Conservation (phyloP, 78 protist genomes). For the Chrysochromulina parva region DNA sequence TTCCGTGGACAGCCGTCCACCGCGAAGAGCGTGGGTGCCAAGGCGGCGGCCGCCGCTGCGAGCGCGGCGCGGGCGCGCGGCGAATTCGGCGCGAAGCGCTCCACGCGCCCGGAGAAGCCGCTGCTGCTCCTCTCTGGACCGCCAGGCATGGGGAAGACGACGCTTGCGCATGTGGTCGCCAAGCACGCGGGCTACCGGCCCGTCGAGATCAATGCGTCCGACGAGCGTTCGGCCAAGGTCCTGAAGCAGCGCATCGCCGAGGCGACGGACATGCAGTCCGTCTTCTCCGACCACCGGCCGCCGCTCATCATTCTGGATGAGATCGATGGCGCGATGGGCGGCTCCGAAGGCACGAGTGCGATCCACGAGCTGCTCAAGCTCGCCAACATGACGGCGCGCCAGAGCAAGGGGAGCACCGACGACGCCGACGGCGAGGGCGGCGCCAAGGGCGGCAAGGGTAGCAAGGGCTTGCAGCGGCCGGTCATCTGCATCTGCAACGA, state of each 20-base stretch:
- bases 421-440: background rate
- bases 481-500: constrained; percentile 84
- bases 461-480: constrained; percentile 58
- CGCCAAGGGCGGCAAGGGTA: background rate
- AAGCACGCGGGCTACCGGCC: constrained; percentile 66
- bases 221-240: constrained; percentile 26
- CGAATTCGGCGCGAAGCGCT: too few relatives aligned
- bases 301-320: constrained; percentile 80
- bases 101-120: background rate
- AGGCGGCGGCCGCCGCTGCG: background rate
- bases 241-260: background rate
- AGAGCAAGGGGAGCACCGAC: background rate
- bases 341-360: background rate
- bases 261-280: constrained; percentile 54
- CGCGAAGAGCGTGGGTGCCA: too few relatives aligned
- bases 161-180: constrained; percentile 84
- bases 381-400: too few relatives aligned
- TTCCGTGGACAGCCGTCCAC: constrained; percentile 10
- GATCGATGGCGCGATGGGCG: constrained; percentile 79
- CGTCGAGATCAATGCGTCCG: constrained; percentile 49
- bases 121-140: constrained; percentile 82
- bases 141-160: constrained; percentile 93
- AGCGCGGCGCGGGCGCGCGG: background rate
- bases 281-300: constrained; percentile 46
- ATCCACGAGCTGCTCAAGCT: background rate